Evolutionary conservation across 805 yeast genomes (phyloP).

Genomic region (Yamadazyma endophytica): DNA sequence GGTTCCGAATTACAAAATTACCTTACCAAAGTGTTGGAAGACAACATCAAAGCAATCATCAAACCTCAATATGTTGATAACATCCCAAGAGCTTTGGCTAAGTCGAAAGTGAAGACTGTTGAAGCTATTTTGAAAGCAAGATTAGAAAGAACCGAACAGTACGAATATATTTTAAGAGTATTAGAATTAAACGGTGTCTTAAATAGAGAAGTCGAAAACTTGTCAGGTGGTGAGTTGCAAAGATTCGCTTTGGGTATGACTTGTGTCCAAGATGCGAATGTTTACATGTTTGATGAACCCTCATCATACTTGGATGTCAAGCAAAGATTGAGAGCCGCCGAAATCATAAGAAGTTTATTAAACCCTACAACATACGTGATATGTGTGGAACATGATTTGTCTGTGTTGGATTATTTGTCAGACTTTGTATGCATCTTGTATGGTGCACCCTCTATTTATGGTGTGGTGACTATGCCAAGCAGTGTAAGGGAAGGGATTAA

Average conservation of each 20-base stretch:
- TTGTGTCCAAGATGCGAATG: constrained; percentile 90
- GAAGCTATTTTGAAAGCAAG: constrained; percentile 77
- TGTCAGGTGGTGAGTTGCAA: constrained; percentile 98
- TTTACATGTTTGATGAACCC: constrained; percentile 99
- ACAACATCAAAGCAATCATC: constrained; percentile 91
- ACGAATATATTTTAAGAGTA: constrained; percentile 59
- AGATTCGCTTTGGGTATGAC: constrained; percentile 98
- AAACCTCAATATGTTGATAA: constrained; percentile 99
- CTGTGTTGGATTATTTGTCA: constrained; percentile 93
- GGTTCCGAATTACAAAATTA: constrained; percentile 97
- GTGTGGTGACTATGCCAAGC: constrained; percentile 95
- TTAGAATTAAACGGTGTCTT: constrained; percentile 75
- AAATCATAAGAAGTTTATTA: constrained; percentile 82
- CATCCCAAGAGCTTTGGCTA: constrained; percentile 88
- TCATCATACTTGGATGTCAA: constrained; percentile 97
- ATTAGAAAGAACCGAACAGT: constrained; percentile 66
- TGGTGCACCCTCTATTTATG: constrained; percentile 98
- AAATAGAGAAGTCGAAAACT: constrained; percentile 81
- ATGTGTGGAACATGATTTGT: constrained; percentile 97
- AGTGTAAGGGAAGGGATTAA: constrained; percentile 99
- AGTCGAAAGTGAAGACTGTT: constrained; percentile 83
- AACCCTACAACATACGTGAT: constrained; percentile 78
- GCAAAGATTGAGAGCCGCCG: constrained; percentile 97
- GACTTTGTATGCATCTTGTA: constrained; percentile 95
- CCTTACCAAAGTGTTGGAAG: constrained; percentile 91